Base-by-base conservation (phyloP, 352 stramenopile genomes). In the Thalassiosira tumida region DNA sequence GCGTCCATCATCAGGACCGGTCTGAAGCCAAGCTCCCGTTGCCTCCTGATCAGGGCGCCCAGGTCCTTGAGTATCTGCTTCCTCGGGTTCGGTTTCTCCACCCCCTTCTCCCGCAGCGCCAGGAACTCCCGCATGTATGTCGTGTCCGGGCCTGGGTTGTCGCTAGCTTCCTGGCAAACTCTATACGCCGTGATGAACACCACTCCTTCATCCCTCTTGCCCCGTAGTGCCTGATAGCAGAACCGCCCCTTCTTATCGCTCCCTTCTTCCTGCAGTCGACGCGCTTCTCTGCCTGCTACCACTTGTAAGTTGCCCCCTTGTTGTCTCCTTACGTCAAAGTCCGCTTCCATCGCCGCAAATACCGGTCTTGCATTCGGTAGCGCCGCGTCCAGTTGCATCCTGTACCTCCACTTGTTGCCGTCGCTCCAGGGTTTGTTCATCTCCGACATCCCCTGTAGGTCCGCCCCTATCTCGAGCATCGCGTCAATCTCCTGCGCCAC, bases 1-100 rank as follows among this genome's bases (percentile, higher is more conserved):
- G 86, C 86, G 77, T 91, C 86, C 29, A 91, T 65, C 72, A 91
- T 81, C 1, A 85, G 1, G 0, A 90, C 65, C 17, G 84, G 76
- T 37, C 51, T 31, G 35, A 54, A 86, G 13, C 73, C 73, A 13
- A 64, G n/a, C 6, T 40, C 2, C 2, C 70, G 29, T 75, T 88
- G 81, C 24, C 47, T 31, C 1, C 2, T 15, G 10, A 87, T 80
- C 0, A 87, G 43, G 13, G 0, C 54, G 0, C 1, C 10, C 10
- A 88, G 17, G 14, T 75, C 67, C 4, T 4, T 24, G 0, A 88
- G 51, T 0, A 88, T 64, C 17, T 74, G 43, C 2, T 33, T 50
- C 17, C 81, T 10, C 0, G 81, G 81, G 4, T 88, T 47, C 2
- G 62, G 69, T 3, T 74, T 81, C 1, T 31, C 1, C 2, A 67